Percentiles rank a stretch among this genome's conserved stretches.
These are phyloP conservation scores for Datisca glomerata DNA, from an alignment of 306 rosid species.

Conservation along the genomic window DNA sequence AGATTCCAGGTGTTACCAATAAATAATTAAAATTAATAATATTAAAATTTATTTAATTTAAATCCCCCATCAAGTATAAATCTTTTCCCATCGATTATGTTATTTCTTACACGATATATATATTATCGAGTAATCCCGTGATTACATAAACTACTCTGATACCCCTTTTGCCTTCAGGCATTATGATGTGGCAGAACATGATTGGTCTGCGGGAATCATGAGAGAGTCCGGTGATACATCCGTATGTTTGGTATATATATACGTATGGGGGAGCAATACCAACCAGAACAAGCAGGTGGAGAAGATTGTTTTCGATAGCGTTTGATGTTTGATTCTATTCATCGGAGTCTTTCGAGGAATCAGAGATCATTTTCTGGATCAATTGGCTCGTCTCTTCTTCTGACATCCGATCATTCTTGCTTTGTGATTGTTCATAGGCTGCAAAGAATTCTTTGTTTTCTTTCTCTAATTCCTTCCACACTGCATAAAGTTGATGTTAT, in stretches of 20 bases:
- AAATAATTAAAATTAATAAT: no score
- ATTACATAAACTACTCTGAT: no score
- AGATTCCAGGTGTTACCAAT: background rate
- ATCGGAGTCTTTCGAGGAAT: slow-evolving; percentile 47
- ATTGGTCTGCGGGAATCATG: slow-evolving; percentile 1
- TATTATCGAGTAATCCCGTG: no score
- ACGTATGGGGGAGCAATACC: no score
- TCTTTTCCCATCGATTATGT: no score
- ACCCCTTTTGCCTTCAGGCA: no score
- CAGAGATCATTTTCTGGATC: slow-evolving; percentile 62
- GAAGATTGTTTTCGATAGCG: slow-evolving; percentile 1
- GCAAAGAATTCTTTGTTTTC: slow-evolving; percentile 79
- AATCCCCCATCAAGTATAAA: no score
- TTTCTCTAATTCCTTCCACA: slow-evolving; percentile 90
- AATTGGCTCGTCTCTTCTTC: slow-evolving; percentile 77
- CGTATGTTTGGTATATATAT: no score
- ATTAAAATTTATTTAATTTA: no score
- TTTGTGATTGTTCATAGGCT: slow-evolving; percentile 43
- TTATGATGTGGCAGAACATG: background rate
- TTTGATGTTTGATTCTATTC: slow-evolving; percentile 8
- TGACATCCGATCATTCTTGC: slow-evolving; percentile 51
- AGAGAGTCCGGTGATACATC: no score
- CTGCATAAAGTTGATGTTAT: slow-evolving; percentile 22
- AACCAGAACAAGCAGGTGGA: background rate
- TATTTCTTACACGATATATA: no score